These are phyloP conservation scores for Aspergillus phoenicis DNA, from an alignment of 2,329 filamentous ascomycete species.

Conservation along the genomic window DNA sequence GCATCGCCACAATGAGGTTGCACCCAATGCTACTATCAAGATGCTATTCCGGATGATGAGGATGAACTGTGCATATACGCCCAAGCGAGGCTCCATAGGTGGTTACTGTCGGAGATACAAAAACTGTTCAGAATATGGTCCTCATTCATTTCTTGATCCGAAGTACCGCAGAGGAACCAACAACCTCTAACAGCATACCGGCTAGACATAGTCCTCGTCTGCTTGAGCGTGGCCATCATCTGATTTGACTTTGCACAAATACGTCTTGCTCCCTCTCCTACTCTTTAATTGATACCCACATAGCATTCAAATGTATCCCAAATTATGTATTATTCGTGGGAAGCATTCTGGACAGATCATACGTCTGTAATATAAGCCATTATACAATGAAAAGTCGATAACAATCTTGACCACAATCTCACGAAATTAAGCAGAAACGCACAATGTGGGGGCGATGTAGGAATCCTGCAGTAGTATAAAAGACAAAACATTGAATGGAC, in stretches of 20 bases:
- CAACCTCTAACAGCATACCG: background rate
- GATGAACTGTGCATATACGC: background rate
- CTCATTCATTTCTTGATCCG: background rate
- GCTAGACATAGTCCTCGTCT: background rate
- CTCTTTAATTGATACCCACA: slow-evolving; percentile 19
- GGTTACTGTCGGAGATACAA: background rate
- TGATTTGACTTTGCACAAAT: background rate
- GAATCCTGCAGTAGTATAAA: background rate
- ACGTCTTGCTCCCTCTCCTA: background rate
- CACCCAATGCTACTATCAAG: background rate
- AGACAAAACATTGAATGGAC: background rate
- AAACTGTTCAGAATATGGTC: background rate
- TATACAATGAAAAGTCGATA: background rate
- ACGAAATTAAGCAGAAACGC: background rate
- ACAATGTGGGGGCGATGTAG: background rate
- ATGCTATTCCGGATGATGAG: background rate
- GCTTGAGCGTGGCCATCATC: background rate
- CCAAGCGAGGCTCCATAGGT: background rate
- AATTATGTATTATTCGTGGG: background rate
- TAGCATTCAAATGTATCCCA: slow-evolving; percentile 7
- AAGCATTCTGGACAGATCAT: background rate
- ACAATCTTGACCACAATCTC: background rate
- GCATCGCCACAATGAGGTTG: background rate
- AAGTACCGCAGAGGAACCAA: background rate
- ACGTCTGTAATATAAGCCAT: background rate